These are phyloP conservation scores for Cyamopsis tetragonoloba DNA, from an alignment of 306 rosid species.

Conservation along the genomic window DNA sequence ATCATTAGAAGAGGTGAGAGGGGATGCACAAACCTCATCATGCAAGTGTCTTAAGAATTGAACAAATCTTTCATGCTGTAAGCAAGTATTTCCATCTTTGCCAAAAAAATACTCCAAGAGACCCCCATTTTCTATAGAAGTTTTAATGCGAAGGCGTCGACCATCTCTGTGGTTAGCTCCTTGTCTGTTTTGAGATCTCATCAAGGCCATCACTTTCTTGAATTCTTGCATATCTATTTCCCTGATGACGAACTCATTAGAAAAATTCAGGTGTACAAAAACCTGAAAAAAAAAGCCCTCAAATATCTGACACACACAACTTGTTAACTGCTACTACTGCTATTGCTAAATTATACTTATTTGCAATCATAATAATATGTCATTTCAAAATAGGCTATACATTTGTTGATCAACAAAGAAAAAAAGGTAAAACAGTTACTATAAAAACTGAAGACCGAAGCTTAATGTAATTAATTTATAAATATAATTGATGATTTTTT, in stretches of 20 bases:
- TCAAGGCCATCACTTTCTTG: slow-evolving; percentile 70
- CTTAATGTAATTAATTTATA: slow-evolving; percentile 9
- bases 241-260: slow-evolving; percentile 28
- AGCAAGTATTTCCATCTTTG: slow-evolving; percentile 48
- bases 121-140: slow-evolving; percentile 56
- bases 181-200: slow-evolving; percentile 66
- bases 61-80: slow-evolving; percentile 60
- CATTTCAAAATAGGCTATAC: too few relatives aligned
- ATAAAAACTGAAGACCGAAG: background rate
- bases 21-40: slow-evolving; percentile 45
- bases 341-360: too few relatives aligned
- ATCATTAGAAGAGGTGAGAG: background rate
- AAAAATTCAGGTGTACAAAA: background rate
- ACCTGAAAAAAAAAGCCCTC: background rate
- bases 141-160: slow-evolving; percentile 39
- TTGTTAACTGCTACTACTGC: background rate
- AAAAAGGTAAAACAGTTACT: too few relatives aligned
- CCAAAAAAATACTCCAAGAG: slow-evolving; percentile 69
- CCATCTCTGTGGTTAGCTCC: slow-evolving; percentile 53
- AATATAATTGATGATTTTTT: background rate
- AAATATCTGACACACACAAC: background rate
- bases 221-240: slow-evolving; percentile 67
- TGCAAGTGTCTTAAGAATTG: slow-evolving; percentile 64
- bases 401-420: too few relatives aligned
- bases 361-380: too few relatives aligned